Base-by-base conservation (phyloP, 352 stramenopile genomes). In the Stephanocyclus meneghinianus region DNA sequence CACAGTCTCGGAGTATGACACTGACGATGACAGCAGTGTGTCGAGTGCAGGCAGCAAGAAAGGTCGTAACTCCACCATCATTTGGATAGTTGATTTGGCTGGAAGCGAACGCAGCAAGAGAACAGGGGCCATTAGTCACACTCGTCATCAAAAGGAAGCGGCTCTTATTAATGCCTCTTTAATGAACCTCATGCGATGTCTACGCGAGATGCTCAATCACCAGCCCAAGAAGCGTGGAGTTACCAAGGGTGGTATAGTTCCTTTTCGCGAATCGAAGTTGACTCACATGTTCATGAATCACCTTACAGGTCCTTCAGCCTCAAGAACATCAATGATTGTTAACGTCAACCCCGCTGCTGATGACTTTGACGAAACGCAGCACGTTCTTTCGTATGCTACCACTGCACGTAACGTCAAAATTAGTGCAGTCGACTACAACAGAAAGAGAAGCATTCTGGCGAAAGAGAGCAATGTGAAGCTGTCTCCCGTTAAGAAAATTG, bases 91-190 rank as follows among this genome's bases (percentile, higher is more conserved):
- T 10, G 97, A 99, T 76, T 82, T 99, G 18, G 97, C 97, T 2
- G 94, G 94, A 18, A 94, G 87, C 64, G 94, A 97, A 79, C 81
- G 94, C 8, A 89, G 80, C 48, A 94, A 95, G 50, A 82, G 91
- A 32, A 96, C 93, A 13, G 74, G 91, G 18, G 92, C 91, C 7
- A 93, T 96, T 64, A 93, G 92, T 32, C 95, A 94, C 16, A 91
- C 91, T 6, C 65, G 94, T 11, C 94, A 96, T 26, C 97, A 98
- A 87, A 96, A 98, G 64, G 97, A 99, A 85, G 96, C 96, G n/a
- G 97, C 95, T 74, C 95, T 97, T 75, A 99, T 99, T 81, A 99
- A 99, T 91, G 93, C 92, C 16, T 98, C 95, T 18, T 86, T 99
- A 3, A 98, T 98, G 95, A 98, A 97, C 57, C 91, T 99, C 29